These are phyloP conservation scores for Alternaria solani DNA, from an alignment of 2,329 filamentous ascomycete species.

Conservation along the genomic window DNA sequence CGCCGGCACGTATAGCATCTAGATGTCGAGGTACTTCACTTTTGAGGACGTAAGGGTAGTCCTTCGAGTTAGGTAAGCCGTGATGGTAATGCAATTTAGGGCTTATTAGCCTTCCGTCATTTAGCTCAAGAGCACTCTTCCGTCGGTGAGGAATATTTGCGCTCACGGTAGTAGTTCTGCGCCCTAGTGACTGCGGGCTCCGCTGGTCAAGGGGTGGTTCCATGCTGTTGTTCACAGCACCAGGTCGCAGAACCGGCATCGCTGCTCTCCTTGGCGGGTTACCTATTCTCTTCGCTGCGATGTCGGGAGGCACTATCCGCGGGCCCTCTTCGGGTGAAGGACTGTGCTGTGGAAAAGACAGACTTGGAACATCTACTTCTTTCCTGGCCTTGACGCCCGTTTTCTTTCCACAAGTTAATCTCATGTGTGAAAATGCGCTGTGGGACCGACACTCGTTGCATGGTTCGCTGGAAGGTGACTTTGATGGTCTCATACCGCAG, in stretches of 20 bases:
- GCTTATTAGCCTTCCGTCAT: conserved; percentile 12
- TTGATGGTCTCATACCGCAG: conserved; percentile 26
- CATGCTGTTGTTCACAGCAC: not conserved
- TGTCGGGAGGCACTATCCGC: conserved; percentile 16
- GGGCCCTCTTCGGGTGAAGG: conserved; percentile 14
- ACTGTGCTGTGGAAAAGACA: not conserved
- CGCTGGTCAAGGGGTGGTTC: not conserved
- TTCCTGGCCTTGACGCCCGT: not conserved
- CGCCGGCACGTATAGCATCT: conserved; percentile 21
- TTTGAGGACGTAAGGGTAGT: conserved; percentile 34
- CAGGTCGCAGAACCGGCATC: conserved; percentile 9
- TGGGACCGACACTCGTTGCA: conserved; percentile 23
- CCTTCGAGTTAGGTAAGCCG: conserved; percentile 23
- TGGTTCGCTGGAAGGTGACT: conserved; percentile 12
- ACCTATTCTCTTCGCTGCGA: conserved; percentile 17
- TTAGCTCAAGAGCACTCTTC: not conserved
- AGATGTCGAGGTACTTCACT: conserved; percentile 30
- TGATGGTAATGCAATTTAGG: conserved; percentile 35
- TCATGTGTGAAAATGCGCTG: conserved; percentile 23
- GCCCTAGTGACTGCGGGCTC: not conserved
- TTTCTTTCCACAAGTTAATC: not conserved
- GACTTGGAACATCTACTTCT: not conserved
- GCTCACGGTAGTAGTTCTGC: too few relatives aligned
- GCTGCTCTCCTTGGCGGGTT: conserved; percentile 22
- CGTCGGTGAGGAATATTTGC: not conserved